A percentile compares a stretch with the other conserved stretches of the same genome.
Conservation (phyloP, 176 grass and related monocot species). For the Otatea glauca region DNA sequence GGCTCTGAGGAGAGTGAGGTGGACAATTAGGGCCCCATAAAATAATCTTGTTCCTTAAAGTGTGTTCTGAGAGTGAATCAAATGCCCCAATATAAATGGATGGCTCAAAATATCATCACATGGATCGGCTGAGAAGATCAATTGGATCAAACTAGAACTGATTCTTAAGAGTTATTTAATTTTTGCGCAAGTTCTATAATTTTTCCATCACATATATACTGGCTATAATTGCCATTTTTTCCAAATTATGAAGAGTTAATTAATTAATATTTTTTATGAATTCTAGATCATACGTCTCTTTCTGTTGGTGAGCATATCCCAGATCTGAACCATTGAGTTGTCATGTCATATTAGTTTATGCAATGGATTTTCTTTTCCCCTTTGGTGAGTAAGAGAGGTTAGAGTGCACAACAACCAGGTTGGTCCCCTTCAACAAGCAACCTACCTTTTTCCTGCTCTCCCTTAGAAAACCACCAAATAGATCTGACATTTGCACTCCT, state of each 20-base stretch:
- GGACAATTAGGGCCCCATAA: constrained; percentile 12
- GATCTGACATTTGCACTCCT: constrained; percentile 33
- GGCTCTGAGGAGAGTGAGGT: not conserved
- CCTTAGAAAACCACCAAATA: constrained; percentile 17
- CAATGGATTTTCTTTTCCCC: not conserved
- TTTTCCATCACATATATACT: not conserved
- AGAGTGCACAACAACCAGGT: constrained; percentile 23
- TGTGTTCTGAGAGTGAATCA: not conserved
- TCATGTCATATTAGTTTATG: constrained; percentile 23
- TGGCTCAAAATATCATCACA: not conserved
- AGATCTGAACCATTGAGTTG: constrained; percentile 29
- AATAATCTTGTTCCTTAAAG: constrained; percentile 13
- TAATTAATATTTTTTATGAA: not conserved
- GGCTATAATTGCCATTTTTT: not conserved
- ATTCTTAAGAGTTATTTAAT: not conserved
- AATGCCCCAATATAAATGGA: not conserved
- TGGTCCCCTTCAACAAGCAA: constrained; percentile 45
- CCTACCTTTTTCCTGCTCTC: not conserved
- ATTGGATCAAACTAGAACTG: not conserved
- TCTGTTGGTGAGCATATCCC: constrained; percentile 31
- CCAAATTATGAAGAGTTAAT: not conserved
- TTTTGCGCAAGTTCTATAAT: not conserved
- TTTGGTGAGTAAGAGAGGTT: constrained; percentile 21
- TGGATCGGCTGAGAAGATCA: not conserved
- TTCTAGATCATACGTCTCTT: constrained; percentile 33